Percentiles rank a stretch among this genome's conserved stretches.
These are phyloP conservation scores for Filosporella fistucella DNA, from an alignment of 495 filamentous ascomycete genomes.

Conservation along the genomic window DNA sequence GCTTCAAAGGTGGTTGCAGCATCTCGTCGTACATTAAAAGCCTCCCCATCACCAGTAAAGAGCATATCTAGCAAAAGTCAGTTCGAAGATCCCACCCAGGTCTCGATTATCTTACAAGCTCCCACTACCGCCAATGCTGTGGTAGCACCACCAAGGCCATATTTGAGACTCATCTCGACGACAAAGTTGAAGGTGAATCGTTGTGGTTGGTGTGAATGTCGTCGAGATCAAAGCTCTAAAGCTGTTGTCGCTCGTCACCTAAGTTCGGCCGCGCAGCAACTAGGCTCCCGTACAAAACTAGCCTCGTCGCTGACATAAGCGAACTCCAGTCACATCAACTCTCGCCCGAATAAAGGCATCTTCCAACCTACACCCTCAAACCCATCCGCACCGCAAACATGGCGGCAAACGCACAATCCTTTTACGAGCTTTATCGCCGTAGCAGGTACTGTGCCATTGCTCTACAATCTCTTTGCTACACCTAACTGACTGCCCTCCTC, in stretches of 20 bases:
- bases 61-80: conserved; percentile 73
- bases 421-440: conserved; percentile 95
- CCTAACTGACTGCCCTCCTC: conserved; percentile 19
- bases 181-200: conserved; percentile 7
- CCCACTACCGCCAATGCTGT: conserved; percentile 77
- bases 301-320: conserved; percentile 4
- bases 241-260: conserved; percentile 1
- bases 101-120: conserved; percentile 57
- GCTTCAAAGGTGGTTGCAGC: neutral
- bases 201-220: conserved; percentile 1
- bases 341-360: neutral
- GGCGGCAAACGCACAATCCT: conserved; percentile 40
- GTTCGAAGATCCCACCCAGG: conserved; percentile 30
- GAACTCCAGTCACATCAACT: conserved; percentile 1
- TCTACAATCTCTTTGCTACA: conserved; percentile 20
- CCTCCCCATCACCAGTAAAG: conserved; percentile 91
- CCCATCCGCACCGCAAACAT: conserved; percentile 14
- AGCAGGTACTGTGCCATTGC: conserved; percentile 66
- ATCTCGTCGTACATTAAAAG: conserved; percentile 75
- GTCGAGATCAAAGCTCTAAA: neutral
- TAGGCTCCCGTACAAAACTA: conserved; percentile 8
- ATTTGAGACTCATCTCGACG: conserved; percentile 51
- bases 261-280: neutral
- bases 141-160: conserved; percentile 66
- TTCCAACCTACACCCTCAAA: conserved; percentile 16